phyloP scores from a whole-genome alignment of 2,329 filamentous ascomycete species.

The Botrytis cinerea region DNA sequence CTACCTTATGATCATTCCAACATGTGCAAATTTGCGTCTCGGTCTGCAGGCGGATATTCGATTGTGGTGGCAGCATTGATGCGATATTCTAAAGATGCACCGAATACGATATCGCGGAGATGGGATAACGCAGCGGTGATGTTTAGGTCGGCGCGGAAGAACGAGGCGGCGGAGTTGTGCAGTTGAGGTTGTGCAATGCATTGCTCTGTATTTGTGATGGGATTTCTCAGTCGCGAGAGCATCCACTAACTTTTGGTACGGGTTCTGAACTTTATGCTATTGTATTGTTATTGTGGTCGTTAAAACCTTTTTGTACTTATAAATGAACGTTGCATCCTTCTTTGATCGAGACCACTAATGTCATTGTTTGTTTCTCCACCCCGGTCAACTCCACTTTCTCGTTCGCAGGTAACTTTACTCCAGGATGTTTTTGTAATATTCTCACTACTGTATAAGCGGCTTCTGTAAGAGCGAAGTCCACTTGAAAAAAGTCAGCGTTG shows the following conservation, averaged over 20 bases:
- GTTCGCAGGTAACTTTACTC: background rate
- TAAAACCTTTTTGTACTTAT: background rate
- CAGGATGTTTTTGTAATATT: background rate
- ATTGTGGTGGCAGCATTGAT: background rate
- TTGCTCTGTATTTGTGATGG: no score
- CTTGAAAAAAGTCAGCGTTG: background rate
- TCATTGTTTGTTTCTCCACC: constrained; percentile 5
- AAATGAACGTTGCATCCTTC: constrained; percentile 5
- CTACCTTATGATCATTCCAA: constrained; percentile 10
- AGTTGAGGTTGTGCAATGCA: background rate
- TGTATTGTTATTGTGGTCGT: no score
- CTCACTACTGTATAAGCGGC: constrained; percentile 2
- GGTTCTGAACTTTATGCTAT: no score
- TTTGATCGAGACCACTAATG: constrained; percentile 2
- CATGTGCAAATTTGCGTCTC: constrained; percentile 5
- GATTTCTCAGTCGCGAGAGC: no score
- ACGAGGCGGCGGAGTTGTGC: constrained; percentile 4
- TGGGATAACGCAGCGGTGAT: constrained; percentile 1
- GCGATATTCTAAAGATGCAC: constrained; percentile 8
- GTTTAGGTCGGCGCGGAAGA: constrained; percentile 1
- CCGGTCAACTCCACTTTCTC: constrained; percentile 2
- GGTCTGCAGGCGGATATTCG: background rate
- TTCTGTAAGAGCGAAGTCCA: constrained; percentile 12
- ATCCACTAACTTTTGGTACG: no score
- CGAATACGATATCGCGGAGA: background rate